Evolutionary conservation across 192 early-diverging fungal genomes (phyloP).

Genomic region (Chytriomyces hyalinus): DNA sequence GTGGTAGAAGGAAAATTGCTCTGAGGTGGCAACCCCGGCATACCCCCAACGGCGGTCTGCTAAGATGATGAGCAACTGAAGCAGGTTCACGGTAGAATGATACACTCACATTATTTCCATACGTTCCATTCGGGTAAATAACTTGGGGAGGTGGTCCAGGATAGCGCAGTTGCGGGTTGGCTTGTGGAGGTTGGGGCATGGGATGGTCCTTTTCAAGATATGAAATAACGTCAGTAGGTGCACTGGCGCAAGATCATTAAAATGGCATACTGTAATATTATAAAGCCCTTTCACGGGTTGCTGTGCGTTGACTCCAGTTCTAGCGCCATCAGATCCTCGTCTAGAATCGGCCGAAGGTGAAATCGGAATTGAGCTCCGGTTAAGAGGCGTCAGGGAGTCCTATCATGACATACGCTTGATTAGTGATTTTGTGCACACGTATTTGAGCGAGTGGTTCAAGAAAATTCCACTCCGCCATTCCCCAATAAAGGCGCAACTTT

Average conservation of each 20-base stretch:
- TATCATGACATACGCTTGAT: too few relatives aligned
- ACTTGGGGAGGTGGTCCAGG: slow-evolving; percentile 14
- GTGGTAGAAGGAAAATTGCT: not conserved
- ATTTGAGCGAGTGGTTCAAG: too few relatives aligned
- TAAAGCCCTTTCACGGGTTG: not conserved
- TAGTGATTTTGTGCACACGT: too few relatives aligned
- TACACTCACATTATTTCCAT: too few relatives aligned
- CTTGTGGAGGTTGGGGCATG: not conserved
- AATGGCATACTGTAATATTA: not conserved
- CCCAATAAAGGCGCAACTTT: too few relatives aligned
- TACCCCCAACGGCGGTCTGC: not conserved
- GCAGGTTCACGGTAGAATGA: too few relatives aligned
- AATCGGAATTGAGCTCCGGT: too few relatives aligned
- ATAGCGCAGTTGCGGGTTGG: not conserved
- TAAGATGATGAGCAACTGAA: too few relatives aligned
- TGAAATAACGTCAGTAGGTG: not conserved
- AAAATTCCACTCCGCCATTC: too few relatives aligned
- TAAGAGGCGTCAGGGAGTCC: too few relatives aligned
- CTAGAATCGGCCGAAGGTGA: too few relatives aligned
- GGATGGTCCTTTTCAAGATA: not conserved
- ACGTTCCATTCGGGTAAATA: not conserved
- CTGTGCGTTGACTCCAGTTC: not conserved
- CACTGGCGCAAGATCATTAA: not conserved
- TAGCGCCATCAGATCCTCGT: too few relatives aligned
- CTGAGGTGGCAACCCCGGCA: not conserved